A percentile compares a stretch with the other conserved stretches of the same genome.
phyloP scores from a whole-genome alignment of 208 protist genomes.

The Acanthamoeba healyi region DNA sequence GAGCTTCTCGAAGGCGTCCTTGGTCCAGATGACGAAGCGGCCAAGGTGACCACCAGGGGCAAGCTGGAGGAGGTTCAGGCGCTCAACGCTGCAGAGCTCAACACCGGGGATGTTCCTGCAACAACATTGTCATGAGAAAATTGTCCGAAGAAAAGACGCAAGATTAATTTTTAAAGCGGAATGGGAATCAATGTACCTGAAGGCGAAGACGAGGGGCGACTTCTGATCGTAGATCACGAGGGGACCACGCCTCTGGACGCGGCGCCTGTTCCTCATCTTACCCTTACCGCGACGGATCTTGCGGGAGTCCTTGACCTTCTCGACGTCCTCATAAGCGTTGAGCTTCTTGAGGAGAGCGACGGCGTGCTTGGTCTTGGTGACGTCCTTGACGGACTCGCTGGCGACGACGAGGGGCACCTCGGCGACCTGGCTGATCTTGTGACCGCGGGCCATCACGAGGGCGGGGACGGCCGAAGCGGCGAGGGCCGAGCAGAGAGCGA shows the following conservation, averaged over 20 bases:
- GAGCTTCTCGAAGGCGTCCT: slow-evolving; percentile 97
- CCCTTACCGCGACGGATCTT: slow-evolving; percentile 96
- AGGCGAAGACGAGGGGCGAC: slow-evolving; percentile 87
- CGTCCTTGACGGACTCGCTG: slow-evolving; percentile 84
- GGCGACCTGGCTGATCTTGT: slow-evolving; percentile 95
- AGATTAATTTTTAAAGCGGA: slow-evolving; percentile 83
- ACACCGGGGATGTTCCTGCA: slow-evolving; percentile 98
- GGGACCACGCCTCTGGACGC: slow-evolving; percentile 95
- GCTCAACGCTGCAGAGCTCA: slow-evolving; percentile 94
- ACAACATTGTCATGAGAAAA: slow-evolving; percentile 41
- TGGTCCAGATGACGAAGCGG: slow-evolving; percentile 99
- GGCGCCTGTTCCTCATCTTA: slow-evolving; percentile 98
- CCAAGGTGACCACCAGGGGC: slow-evolving; percentile 99
- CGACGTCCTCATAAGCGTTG: slow-evolving; percentile 96
- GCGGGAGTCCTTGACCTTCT: slow-evolving; percentile 93
- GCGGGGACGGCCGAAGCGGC: slow-evolving; percentile 97
- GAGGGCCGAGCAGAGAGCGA: slow-evolving; percentile 98
- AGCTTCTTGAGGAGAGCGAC: slow-evolving; percentile 95
- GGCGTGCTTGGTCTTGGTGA: slow-evolving; percentile 97
- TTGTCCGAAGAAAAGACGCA: background rate
- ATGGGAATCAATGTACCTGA: slow-evolving; percentile 82
- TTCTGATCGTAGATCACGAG: slow-evolving; percentile 97
- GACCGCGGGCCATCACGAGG: slow-evolving; percentile 98
- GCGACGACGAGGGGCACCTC: slow-evolving; percentile 98
- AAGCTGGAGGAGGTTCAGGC: slow-evolving; percentile 98